phyloP scores from a whole-genome alignment of 1,139 yeast species.

The Magnusiomyces sp. region DNA sequence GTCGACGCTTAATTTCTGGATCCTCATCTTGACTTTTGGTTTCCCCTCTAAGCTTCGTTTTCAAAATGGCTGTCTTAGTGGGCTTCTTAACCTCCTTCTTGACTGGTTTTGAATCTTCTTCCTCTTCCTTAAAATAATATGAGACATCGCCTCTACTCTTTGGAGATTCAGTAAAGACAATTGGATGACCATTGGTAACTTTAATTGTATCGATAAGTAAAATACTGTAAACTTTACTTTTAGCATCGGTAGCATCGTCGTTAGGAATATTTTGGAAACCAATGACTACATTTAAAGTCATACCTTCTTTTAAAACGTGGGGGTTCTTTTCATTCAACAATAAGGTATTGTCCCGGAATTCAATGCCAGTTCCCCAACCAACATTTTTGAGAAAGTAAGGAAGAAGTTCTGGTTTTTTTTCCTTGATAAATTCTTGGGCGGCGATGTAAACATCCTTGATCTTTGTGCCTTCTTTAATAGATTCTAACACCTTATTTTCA shows the following conservation, averaged over 20 bases:
- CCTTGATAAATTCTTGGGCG: constrained; percentile 49
- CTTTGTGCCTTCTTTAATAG: constrained; percentile 58
- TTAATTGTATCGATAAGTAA: constrained; percentile 77
- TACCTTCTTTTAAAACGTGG: constrained; percentile 58
- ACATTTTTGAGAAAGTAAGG: constrained; percentile 65
- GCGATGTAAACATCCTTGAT: constrained; percentile 62
- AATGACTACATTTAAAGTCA: constrained; percentile 65
- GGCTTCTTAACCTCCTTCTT: constrained; percentile 19
- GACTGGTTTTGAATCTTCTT: constrained; percentile 30
- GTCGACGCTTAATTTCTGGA: constrained; percentile 73
- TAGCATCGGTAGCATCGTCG: constrained; percentile 37
- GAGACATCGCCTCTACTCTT: constrained; percentile 69
- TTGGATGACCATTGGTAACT: constrained; percentile 47
- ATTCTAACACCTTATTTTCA: constrained; percentile 48
- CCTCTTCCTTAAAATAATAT: constrained; percentile 76
- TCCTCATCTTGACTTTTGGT: constrained; percentile 59
- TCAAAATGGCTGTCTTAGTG: constrained; percentile 40
- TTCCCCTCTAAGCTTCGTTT: constrained; percentile 75
- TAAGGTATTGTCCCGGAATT: constrained; percentile 72
- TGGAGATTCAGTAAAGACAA: constrained; percentile 64
- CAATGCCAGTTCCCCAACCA: constrained; percentile 89
- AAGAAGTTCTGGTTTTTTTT: constrained; percentile 53
- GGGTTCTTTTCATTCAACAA: constrained; percentile 69
- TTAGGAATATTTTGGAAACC: constrained; percentile 57
- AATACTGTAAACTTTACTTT: constrained; percentile 53